Conservation (phyloP, 352 stramenopile genomes). For the Phytophthora lateralis region DNA sequence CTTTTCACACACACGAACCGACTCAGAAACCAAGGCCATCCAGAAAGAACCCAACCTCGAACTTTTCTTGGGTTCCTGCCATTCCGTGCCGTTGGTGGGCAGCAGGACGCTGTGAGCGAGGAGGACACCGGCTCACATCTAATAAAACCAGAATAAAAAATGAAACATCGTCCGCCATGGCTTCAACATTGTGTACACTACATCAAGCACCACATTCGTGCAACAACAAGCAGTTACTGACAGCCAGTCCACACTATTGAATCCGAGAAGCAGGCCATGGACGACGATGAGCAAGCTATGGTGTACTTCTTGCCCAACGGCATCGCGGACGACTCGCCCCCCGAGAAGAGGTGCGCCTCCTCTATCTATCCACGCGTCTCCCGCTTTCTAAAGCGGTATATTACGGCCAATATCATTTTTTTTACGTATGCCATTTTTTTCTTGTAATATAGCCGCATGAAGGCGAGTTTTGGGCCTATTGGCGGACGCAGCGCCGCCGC, state of each 20-base stretch:
- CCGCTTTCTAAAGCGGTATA: neutral
- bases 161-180: slow-evolving; percentile 10
- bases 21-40: slow-evolving; percentile 10
- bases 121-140: slow-evolving; percentile 14
- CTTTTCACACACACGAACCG: slow-evolving; percentile 7
- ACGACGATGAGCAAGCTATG: slow-evolving; percentile 71
- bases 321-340: slow-evolving; percentile 83
- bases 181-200: slow-evolving; percentile 8
- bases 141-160: slow-evolving; percentile 40
- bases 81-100: slow-evolving; percentile 1
- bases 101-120: slow-evolving; percentile 22
- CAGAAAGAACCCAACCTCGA: slow-evolving; percentile 10
- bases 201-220: slow-evolving; percentile 13
- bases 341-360: slow-evolving; percentile 58
- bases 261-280: slow-evolving; percentile 20
- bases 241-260: slow-evolving; percentile 18
- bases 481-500: slow-evolving; percentile 33
- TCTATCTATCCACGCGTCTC: neutral
- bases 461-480: slow-evolving; percentile 55
- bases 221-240: slow-evolving; percentile 9
- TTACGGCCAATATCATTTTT: slow-evolving; percentile 10
- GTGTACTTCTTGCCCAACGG: slow-evolving; percentile 86
- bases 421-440: slow-evolving; percentile 10
- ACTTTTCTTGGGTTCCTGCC: slow-evolving; percentile 1
- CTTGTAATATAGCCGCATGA: slow-evolving; percentile 18